Evolutionary conservation across 2,329 filamentous ascomycete genomes (phyloP), one percentile per base, ranked within the genome.

Genomic region (Colletotrichum echinochloae): DNA sequence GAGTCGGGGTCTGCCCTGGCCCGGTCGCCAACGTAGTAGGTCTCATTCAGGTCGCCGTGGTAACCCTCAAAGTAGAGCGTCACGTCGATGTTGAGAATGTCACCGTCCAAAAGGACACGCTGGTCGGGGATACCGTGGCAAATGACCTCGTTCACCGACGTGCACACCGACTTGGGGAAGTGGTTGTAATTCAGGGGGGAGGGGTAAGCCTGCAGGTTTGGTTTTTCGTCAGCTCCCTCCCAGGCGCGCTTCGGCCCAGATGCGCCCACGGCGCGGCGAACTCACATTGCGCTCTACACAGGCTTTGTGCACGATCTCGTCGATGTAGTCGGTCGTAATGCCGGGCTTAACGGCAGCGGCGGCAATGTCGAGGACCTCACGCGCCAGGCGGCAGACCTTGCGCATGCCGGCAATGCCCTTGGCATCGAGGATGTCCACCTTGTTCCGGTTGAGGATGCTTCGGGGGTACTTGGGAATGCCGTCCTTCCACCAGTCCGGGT

Each of bases 91-190:
- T 99, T 99, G 78, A 99, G 84, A 74, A 99, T 98, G 77, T 99
- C 96, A 72, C 96, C 96, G 75, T 99, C 95, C 73, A 94, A 83
- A 1, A 99, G 87, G 9, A 92, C 86, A 65, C 96, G 90, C 80
- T 97, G 90, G 78, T 99, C 96, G 20, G 96, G 96, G 73, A 99
- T 99, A 63, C 96, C 96, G 85, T 99, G 96, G 85, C 96, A 99
- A 80, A 99, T 98, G 74, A 97, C 93, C 83, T 99, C 96, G 85
- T 99, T 99, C 60, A 93, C 84, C 3, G 95, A 98, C 3, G 95
- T 98, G 83, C 96, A 99, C 73, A 98, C 93, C 0, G 96, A 99
- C 84, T 99, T 99, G 74, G 96, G 96, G 83, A 98, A 99, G 81
- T 95, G 87, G 85, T 93, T 93, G 83, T 98, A 98, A 84, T 98